Percentiles rank a stretch among this genome's conserved stretches.
Conservation (phyloP, 768 basidiomycete species). For the Tricholoma bakamatsutake region DNA sequence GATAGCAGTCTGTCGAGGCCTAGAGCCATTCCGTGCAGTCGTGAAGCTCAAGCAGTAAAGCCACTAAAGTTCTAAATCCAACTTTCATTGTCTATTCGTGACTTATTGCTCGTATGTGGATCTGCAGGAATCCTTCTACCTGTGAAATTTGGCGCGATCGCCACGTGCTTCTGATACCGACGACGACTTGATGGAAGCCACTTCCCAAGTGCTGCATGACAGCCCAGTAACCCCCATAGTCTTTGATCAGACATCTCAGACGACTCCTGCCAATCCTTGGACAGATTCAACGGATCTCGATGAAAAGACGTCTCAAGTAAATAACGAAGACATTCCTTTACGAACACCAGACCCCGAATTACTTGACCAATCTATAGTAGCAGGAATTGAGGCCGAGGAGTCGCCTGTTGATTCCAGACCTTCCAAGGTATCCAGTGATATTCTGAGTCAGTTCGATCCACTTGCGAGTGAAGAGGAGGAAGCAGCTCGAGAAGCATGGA, state of each 20-base stretch:
- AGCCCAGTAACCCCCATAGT: not conserved
- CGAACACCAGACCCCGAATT: slow-evolving; percentile 38
- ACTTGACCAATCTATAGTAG: slow-evolving; percentile 34
- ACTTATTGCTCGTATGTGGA: no score
- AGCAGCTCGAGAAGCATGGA: slow-evolving; percentile 63
- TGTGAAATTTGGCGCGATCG: no score
- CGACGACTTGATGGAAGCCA: slow-evolving; percentile 1
- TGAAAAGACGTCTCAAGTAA: slow-evolving; percentile 12
- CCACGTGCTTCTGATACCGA: not conserved
- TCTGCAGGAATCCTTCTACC: no score
- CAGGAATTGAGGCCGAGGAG: slow-evolving; percentile 27
- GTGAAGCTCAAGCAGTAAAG: no score
- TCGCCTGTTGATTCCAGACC: slow-evolving; percentile 5
- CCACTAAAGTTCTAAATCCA: no score
- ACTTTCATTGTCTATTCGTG: no score
- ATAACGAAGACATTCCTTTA: slow-evolving; percentile 17
- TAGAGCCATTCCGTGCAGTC: no score
- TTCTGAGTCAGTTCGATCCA: slow-evolving; percentile 67
- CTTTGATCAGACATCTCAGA: not conserved
- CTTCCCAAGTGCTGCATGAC: not conserved
- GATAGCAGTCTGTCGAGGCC: no score
- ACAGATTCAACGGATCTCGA: slow-evolving; percentile 19
- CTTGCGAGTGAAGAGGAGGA: slow-evolving; percentile 51
- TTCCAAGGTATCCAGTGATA: slow-evolving; percentile 28
- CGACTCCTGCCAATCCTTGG: slow-evolving; percentile 34